These are phyloP conservation scores for Corylus avellana DNA, from an alignment of 306 rosid genomes.

Conservation along the genomic window DNA sequence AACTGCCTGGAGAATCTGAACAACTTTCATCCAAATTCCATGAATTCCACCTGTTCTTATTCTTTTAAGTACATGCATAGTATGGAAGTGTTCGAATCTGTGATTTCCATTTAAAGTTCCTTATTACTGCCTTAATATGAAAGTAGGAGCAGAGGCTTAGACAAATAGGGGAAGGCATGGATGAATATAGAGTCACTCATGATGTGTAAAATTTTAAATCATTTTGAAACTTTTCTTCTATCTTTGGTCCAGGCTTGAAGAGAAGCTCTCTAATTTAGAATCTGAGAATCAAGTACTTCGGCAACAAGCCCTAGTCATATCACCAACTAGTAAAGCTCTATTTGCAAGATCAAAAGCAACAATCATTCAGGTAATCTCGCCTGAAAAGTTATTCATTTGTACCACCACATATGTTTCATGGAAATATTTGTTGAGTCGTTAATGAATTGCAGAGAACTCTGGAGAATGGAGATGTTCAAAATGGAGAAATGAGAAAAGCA, in stretches of 20 bases:
- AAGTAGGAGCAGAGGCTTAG: too few relatives aligned
- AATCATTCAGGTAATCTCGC: slow-evolving; percentile 68
- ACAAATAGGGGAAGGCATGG: too few relatives aligned
- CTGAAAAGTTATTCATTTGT: neutral
- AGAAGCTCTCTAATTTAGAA: slow-evolving; percentile 72
- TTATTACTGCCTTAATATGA: too few relatives aligned
- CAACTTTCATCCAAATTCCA: neutral
- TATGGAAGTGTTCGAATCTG: too few relatives aligned
- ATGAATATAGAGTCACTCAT: too few relatives aligned
- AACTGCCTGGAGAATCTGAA: too few relatives aligned
- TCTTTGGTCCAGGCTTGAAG: slow-evolving; percentile 54
- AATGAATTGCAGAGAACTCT: slow-evolving; percentile 74
- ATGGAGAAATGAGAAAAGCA: slow-evolving; percentile 68
- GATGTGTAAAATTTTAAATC: slow-evolving; percentile 5
- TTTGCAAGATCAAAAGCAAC: slow-evolving; percentile 69
- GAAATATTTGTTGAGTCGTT: slow-evolving; percentile 7
- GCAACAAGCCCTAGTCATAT: slow-evolving; percentile 75
- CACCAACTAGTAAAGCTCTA: slow-evolving; percentile 64
- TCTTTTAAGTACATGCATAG: too few relatives aligned
- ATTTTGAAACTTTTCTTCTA: slow-evolving; percentile 20
- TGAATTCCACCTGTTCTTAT: neutral
- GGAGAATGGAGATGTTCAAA: slow-evolving; percentile 77
- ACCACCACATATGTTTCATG: neutral
- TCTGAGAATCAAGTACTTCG: slow-evolving; percentile 89
- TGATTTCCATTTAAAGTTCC: too few relatives aligned